Evolutionary conservation across 2,329 filamentous ascomycete genomes (phyloP), one percentile per base, ranked within the genome.

Genomic region (Escovopsis sp.): DNA sequence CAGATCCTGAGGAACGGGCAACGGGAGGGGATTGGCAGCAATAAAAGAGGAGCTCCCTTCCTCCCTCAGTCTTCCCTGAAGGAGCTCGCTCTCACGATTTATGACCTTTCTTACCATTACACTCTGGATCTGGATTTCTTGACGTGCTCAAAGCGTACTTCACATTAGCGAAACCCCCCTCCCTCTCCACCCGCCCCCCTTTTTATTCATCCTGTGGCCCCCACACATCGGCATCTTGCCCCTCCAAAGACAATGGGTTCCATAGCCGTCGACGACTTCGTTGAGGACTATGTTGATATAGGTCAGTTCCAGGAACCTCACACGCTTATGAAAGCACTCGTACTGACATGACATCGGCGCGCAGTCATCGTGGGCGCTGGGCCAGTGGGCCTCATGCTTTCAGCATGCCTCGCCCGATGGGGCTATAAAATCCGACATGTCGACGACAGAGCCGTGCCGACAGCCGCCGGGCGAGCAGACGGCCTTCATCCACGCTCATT

Each of bases 351-450:
- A 27, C 15, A 12, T 13, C 13, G 15, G n/a, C 24, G 15, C 16
- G 5, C 32, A 76, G 86, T 94, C 51, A 87, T 94, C 50, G 72
- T 94, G 42, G 88, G 88, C 48, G 88, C 88, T 43, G 88, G 88
- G 13, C 88, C 88, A 4, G 86, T 88, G 34, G 88, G 88, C 42
- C 74, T 94, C 44, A 79, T 93, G 64, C 72, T 94, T 20, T 91
- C 86, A 8, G 87, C 87, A 27, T 89, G 84, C 57, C 73, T 95
- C 47, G 84, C 85, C 46, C 73, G 87, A 66, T 94, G 87, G 85
- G 88, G 88, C 15, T 95, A 94, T 70, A 86, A 78, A 60, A 85
- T 95, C 61, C 94, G 89, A 68, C 86, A 94, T 63, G 86, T 94
- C 56, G 88, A 94, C 64, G 94, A 93, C 63, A 74, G 87, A 45